phyloP scores from a whole-genome alignment of 2,329 filamentous ascomycete genomes.

The Cercospora janseana region DNA sequence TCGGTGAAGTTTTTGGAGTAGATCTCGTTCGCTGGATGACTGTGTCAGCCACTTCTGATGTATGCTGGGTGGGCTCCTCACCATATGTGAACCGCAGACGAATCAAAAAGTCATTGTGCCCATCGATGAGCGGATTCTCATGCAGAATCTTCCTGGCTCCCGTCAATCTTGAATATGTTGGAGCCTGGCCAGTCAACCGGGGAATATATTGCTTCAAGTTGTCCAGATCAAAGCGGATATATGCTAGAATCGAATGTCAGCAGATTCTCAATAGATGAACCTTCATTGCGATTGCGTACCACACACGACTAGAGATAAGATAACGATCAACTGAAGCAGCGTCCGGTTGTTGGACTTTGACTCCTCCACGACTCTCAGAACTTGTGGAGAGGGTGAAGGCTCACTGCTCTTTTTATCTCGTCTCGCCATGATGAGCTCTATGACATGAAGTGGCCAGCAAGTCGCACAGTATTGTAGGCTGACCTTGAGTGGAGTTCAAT shows the following conservation, averaged over 20 bases:
- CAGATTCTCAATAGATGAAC: not conserved
- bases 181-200: not conserved
- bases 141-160: conserved; percentile 29
- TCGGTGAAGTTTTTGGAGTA: conserved; percentile 66
- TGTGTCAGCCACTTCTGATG: not conserved
- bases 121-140: conserved; percentile 55
- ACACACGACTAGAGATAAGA: conserved; percentile 18
- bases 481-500: not conserved
- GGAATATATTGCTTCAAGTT: conserved; percentile 13
- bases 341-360: conserved; percentile 17
- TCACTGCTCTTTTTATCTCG: conserved; percentile 3
- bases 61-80: not conserved
- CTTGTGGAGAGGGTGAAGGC: conserved; percentile 7
- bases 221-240: conserved; percentile 16
- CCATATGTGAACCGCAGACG: conserved; percentile 63
- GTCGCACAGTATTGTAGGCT: not conserved
- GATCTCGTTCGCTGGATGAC: conserved; percentile 62
- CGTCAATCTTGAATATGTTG: conserved; percentile 14
- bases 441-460: too few relatives aligned
- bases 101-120: conserved; percentile 84
- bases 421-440: conserved; percentile 3
- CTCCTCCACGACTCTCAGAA: conserved; percentile 17
- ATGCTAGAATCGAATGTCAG: not conserved
- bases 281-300: not conserved
- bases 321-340: conserved; percentile 19